Conservation (phyloP, 441 rosid genomes). For the Hura crepitans region DNA sequence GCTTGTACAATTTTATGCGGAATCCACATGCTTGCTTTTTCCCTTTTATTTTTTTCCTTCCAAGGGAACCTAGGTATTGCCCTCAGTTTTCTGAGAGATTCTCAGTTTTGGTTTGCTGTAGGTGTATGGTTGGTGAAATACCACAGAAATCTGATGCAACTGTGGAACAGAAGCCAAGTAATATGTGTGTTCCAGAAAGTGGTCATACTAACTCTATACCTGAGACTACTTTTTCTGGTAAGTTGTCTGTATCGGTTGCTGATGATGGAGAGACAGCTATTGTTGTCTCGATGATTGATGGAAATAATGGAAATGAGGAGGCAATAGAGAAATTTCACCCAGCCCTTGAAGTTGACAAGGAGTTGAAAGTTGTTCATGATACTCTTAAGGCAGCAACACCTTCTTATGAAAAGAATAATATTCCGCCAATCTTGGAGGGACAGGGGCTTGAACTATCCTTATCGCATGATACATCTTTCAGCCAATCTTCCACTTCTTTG, state of each 20-base stretch:
- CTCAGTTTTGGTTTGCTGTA: conserved; percentile 35
- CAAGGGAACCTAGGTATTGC: conserved; percentile 4
- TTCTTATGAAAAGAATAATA: conserved; percentile 32
- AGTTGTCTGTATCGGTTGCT: conserved; percentile 74
- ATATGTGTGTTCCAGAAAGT: conserved; percentile 36
- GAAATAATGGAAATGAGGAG: conserved; percentile 40
- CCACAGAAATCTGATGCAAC: conserved; percentile 40
- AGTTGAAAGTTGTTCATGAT: conserved; percentile 30
- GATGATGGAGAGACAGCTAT: conserved; percentile 95
- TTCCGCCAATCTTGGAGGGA: conserved; percentile 30
- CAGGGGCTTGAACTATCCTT: conserved; percentile 45
- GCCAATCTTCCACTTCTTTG: conserved; percentile 34
- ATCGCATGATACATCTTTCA: conserved; percentile 41
- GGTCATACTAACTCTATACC: conserved; percentile 38
- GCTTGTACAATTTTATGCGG: conserved; percentile 8
- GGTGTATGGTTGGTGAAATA: conserved; percentile 59
- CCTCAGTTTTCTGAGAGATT: background rate
- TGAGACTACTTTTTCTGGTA: conserved; percentile 54
- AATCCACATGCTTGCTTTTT: conserved; percentile 4
- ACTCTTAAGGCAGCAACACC: conserved; percentile 27
- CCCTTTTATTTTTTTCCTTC: background rate
- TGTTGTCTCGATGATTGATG: conserved; percentile 78
- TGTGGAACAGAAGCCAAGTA: conserved; percentile 37
- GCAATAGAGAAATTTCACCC: conserved; percentile 40
- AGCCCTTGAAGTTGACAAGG: conserved; percentile 35